Percentiles rank a stretch among this genome's conserved stretches.
These are phyloP conservation scores for Starmerella riodocensis DNA, from an alignment of 805 yeast genomes.

Conservation along the genomic window DNA sequence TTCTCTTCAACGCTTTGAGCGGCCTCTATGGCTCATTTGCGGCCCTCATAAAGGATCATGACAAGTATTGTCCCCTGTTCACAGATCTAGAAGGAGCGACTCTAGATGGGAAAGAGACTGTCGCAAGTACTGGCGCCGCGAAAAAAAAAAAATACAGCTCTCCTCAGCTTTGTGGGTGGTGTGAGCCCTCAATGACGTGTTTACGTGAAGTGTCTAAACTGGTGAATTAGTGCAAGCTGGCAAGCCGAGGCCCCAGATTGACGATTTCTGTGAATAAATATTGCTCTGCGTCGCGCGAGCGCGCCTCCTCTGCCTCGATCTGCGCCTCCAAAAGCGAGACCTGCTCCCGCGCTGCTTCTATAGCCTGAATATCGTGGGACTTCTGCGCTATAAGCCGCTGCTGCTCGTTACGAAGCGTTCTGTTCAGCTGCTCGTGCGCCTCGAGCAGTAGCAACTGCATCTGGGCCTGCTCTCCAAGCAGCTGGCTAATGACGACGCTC, in stretches of 20 bases:
- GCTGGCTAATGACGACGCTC: neutral
- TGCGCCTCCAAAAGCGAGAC: neutral
- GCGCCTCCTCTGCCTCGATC: neutral
- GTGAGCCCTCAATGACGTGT: no score
- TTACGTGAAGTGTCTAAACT: neutral
- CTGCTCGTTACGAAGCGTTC: conserved; percentile 4
- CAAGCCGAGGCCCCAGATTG: conserved; percentile 7
- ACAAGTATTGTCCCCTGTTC: no score
- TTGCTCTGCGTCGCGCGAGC: neutral
- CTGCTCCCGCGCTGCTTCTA: neutral
- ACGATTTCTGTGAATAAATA: conserved; percentile 4
- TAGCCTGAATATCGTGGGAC: neutral
- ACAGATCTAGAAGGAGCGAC: no score
- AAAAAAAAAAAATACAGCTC: no score
- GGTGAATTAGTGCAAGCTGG: neutral
- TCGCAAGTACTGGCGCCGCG: no score
- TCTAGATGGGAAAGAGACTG: no score
- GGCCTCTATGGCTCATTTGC: no score
- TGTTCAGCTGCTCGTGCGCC: conserved; percentile 1
- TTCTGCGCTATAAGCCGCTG: conserved; percentile 4
- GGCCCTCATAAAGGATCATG: no score
- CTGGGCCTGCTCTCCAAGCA: conserved; percentile 2
- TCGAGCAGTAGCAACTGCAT: conserved; percentile 2
- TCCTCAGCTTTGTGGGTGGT: no score
- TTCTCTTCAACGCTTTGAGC: no score